Percentiles rank a stretch among this genome's conserved stretches.
These are phyloP conservation scores for Eutrema japonicum DNA, from an alignment of 345 rosid genomes.

Conservation along the genomic window DNA sequence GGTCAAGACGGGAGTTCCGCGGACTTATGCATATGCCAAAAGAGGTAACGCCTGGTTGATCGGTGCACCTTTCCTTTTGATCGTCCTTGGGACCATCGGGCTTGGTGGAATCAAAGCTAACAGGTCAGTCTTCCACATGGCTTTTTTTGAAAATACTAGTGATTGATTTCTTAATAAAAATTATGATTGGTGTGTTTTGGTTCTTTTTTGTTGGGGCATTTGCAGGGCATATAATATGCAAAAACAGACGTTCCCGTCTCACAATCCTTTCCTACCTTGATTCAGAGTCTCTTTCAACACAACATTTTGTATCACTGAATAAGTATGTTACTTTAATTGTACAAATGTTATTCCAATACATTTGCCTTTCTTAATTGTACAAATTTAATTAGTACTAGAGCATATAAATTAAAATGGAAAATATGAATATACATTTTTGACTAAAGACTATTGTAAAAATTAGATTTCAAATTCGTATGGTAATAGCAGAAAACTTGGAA, in stretches of 20 bases:
- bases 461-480: too few relatives aligned
- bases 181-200: neutral
- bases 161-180: neutral
- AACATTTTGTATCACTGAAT: neutral
- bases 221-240: constrained; percentile 81
- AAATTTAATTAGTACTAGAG: neutral
- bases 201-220: constrained; percentile 23
- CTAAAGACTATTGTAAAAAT: too few relatives aligned
- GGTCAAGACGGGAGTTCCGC: constrained; percentile 71
- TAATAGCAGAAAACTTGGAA: too few relatives aligned
- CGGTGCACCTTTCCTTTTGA: constrained; percentile 62
- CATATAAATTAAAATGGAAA: too few relatives aligned
- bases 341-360: neutral
- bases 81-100: constrained; percentile 70
- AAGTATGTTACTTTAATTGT: neutral
- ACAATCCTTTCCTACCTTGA: constrained; percentile 91
- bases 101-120: constrained; percentile 70
- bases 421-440: too few relatives aligned
- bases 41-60: constrained; percentile 60
- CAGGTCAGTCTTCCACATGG: constrained; percentile 50
- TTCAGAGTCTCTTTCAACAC: neutral
- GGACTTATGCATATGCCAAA: constrained; percentile 50
- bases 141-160: neutral
- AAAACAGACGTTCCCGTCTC: constrained; percentile 66
- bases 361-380: neutral